Base-by-base conservation (phyloP, 768 basidiomycete species). In the Kondoa malvinella region DNA sequence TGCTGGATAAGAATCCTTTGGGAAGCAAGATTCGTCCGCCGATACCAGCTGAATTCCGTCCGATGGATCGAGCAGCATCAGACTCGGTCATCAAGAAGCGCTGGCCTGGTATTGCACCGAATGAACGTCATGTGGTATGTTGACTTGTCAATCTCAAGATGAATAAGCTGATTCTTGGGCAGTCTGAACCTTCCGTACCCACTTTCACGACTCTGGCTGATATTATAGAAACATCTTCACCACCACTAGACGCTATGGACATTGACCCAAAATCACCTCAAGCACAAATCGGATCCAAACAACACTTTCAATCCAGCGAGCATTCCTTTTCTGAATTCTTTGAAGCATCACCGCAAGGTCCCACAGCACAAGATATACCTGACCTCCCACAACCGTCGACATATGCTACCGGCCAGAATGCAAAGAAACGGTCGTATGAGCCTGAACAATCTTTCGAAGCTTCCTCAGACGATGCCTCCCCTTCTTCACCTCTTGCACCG, bases 211-310 rank as follows among this genome's bases (percentile, higher is more conserved):
- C 61, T 32, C n/a, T 63, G 15, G 29, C n/a, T 26, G 61, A 63
- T 17, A 33, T 15, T 8, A 33, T 17, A 3, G 58, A 60, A 27
- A 32, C 30, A 14, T 30, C 61, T 16, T 63, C 30, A 21, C 61
- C 27, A 32, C 61, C 21, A 12, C 58, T 31, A 25, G 30, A 25
- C 15, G 29, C 61, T 31, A 63, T 63, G 61, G 61, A 63, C n/a
- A 63, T 63, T 63, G 61, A 63, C n/a, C 61, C 61, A 27, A 63
- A 63, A 32, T 63, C 61, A 29, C 61, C 61, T 50, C 12, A 50
- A 50, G 40, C 40, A 8, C 40, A 50, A 50, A 50, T 50, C 12
- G 40, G 40, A 8, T 31, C 27, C 58, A 25, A 59, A 59, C 30
- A 25, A 14, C 58, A 25, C 4, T 25, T 29, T 32, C n/a, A 17